Evolutionary conservation across 495 filamentous ascomycete species (phyloP), one percentile per base, ranked within the genome.

Genomic region (Oleoguttula mirabilis): DNA sequence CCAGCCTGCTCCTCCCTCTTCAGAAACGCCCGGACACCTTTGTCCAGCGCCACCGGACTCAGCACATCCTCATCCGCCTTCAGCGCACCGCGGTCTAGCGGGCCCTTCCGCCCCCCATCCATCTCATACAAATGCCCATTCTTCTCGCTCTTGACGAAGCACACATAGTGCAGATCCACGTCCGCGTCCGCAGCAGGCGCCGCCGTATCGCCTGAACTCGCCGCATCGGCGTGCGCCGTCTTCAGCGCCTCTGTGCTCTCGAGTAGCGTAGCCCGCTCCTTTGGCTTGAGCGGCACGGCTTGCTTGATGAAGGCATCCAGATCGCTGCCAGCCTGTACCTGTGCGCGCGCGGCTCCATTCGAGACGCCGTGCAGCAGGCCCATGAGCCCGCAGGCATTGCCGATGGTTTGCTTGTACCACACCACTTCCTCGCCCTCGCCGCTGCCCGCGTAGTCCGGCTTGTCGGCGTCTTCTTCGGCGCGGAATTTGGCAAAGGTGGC

Each of bases 341-440:
- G 60, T 10, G 52, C 43, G 16, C 64, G 56, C 4, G 59, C 62
- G 11, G 61, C 54, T 0, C 75, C 67, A 44, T 80, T 80, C 23
- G 62, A 66, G 8, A 74, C 61, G 21, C 60, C 65, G 48, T 80
- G 76, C 4, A 80, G 60, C n/a, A 79, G 49, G 0, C 70, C 76
- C 55, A 79, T 79, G 37, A 79, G 52, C 5, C 76, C 76, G 55
- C 76, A 80, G 11, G 76, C 76, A 55, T 79, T 75, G 19, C 70
- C 66, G 45, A 80, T 79, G 0, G 76, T 80, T 55, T 80, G 76
- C 48, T 68, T 74, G 52, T 72, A 74, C 76, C 76, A 80, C 7
- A 79, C 35, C 0, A 78, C 66, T 8, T 73, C 69, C 51, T 79
- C 73, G 1, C 59, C 55, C 0, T 58, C 40, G 6, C 75, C 76